Evolutionary conservation across 352 stramenopile species (phyloP), one percentile per base, ranked within the genome.

Genomic region (Globisporangium megalacanthum): DNA sequence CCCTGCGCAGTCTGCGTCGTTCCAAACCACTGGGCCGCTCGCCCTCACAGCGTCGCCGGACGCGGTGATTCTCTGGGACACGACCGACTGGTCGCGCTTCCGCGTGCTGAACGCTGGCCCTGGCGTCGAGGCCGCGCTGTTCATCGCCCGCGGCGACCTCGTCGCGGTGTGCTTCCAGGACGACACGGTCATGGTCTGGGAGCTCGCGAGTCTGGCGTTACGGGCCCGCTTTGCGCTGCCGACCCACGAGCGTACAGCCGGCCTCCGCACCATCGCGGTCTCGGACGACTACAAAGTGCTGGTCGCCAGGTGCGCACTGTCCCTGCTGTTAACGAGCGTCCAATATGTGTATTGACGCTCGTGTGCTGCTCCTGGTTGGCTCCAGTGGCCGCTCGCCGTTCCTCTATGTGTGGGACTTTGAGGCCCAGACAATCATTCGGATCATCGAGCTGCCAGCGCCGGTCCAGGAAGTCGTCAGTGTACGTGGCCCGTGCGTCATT

Each of bases 131-230:
- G 65, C 79, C 37, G 79, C 79, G 1, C 72, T 61, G n/a, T 92
- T 92, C 46, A 77, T 90, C 22, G 15, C 66, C 0, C 58, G 61
- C 52, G 79, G 75, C 19, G 66, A 91, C 13, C 66, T 94, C 11
- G 83, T 94, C 22, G 82, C 80, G 1, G 82, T 92, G 2, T 92
- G 75, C 52, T 94, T 92, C 57, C 75, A 89, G 37, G 85, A 94
- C 49, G 74, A 89, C 53, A 85, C 80, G 11, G 86, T 92, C 58
- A 88, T 94, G 77, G 91, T 94, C 80, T 92, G 82, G 85, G 80
- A 92, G 53, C 69, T 92, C 4, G 80, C 86, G 48, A 73, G 80
- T 11, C 71, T 92, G 0, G 77, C 80, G 13, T 49, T 94, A n/a
- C 75, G 72, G 13, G 91, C 88, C 54, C 71, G 79, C 1, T 94